Evolutionary conservation across 2,329 filamentous ascomycete genomes (phyloP), one percentile per base, ranked within the genome.

Genomic region (Nigrograna mackinnonii): DNA sequence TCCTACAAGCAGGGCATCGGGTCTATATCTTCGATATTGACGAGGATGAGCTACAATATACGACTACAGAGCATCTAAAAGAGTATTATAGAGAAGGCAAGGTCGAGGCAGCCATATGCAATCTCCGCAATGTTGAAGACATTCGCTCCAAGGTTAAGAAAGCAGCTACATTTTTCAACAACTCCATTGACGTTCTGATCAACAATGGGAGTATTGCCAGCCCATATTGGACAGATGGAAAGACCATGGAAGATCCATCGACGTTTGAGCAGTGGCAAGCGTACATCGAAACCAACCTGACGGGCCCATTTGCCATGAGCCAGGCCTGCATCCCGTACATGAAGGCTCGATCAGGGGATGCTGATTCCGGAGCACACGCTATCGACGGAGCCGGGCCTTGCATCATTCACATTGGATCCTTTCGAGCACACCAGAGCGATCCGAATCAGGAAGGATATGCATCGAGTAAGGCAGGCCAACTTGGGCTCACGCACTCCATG

Each of bases 401-500:
- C 42, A 74, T 77, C 49, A 67, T 76, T 31, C 70, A 73, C 50
- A 68, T 77, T 43, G 69, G 70, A 19, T 73, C 69, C 20, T 76
- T 76, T 60, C 70, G 74, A 9, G 72, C 73, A 13, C 60, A 71
- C 26, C 69, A 72, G 46, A 70, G 64, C 21, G 74, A 77, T 49
- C 67, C 70, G 4, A 75, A 77, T 50, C 73, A 75, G 49, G 74
- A 77, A 47, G 73, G 73, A 3, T 77, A 79, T 54, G 76, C 74
- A 14, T 67, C 76, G 1, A 77, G 72, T 9, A 80, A 80, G 58
- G 73, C 76, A 3, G 77, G 76, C 0, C 58, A 79, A 36, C 55
- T 79, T 9, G 77, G 77, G 0, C 49, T 80, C 44, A 76, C 73
- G 58, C 76, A 79, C 48, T 71, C 70, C 20, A 71, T 79, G 72